These are phyloP conservation scores for Mycena vulgaris DNA, from an alignment of 768 basidiomycete species.

Conservation along the genomic window DNA sequence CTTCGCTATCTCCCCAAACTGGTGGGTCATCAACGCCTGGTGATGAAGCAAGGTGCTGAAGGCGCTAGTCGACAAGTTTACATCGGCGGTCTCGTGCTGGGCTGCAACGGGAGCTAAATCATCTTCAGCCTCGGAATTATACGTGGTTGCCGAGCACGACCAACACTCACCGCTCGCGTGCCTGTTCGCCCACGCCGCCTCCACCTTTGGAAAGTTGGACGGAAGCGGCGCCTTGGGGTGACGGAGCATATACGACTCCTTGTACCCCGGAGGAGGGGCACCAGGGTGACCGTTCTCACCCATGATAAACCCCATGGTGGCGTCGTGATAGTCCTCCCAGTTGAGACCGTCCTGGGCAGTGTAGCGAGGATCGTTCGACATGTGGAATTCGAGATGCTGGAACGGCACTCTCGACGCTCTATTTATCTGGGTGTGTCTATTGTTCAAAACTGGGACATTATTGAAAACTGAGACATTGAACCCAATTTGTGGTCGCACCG, in stretches of 20 bases:
- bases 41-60: too few relatives aligned
- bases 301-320: background rate
- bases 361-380: background rate
- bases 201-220: too few relatives aligned
- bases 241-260: background rate
- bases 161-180: background rate
- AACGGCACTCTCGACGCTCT: background rate
- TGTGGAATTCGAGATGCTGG: background rate
- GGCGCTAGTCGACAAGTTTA: too few relatives aligned
- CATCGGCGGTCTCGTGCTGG: too few relatives aligned
- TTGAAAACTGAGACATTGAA: too few relatives aligned
- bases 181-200: too few relatives aligned
- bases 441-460: background rate
- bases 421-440: background rate
- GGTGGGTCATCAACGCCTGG: too few relatives aligned
- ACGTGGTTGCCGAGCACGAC: background rate
- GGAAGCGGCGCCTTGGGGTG: too few relatives aligned
- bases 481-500: too few relatives aligned
- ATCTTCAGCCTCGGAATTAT: constrained; percentile 1
- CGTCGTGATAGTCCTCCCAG: background rate
- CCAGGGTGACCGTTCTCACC: background rate
- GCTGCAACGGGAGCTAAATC: too few relatives aligned
- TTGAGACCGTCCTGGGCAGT: background rate
- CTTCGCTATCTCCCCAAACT: too few relatives aligned
- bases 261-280: background rate